Base-by-base conservation (phyloP, 1,284 basidiomycete species). In the Marasmius fiardii region DNA sequence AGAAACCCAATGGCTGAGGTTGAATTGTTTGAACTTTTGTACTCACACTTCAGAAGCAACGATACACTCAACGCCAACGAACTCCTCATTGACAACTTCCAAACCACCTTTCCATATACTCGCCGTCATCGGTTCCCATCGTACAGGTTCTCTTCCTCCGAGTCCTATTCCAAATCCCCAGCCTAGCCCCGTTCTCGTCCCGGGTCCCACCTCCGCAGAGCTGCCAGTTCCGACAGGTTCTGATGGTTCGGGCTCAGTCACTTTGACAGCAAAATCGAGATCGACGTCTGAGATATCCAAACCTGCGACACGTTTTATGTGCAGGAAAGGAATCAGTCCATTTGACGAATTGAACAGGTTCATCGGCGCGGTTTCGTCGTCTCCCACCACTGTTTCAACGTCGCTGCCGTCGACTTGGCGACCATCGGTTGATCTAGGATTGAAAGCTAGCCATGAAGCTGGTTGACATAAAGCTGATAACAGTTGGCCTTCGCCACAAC, bases 91-190 rank as follows among this genome's bases (percentile, higher is more conserved):
- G 64, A 89, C 78, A 7, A 75, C 74, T 66, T 92, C 84, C 44
- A 98, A 75, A 1, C 86, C 87, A 7, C 95, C 95, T 43, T 90
- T 78, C 89, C 90, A 97, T 1, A 97, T 68, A 62, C 88, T 81
- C 4, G 85, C 84, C 8, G 81, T 74, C 24, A 95, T 70, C 3
- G 81, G 74, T 60, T 93, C 88, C 90, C 92, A 97, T 41, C 94
- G 79, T 31, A 73, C 60, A 58, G 72, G 54, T 60, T 41, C n/a
- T 20, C 39, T 41, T 41, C 39, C 39, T 18, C 39, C 39, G 14
- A 41, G 11, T 16, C 7, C 7, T 14, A 16, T n/a, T 18, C 39
- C 20, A 20, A 18, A 16, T 4, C n/a, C 39, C 39, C 39, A 41
- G 7, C 39, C 39, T 16, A 7, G n/a, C n/a, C n/a, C n/a, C n/a